Percentiles rank a stretch among this genome's conserved stretches.
Evolutionary conservation across 2,329 filamentous ascomycete species (phyloP).

Genomic region (Cladosporium velox): DNA sequence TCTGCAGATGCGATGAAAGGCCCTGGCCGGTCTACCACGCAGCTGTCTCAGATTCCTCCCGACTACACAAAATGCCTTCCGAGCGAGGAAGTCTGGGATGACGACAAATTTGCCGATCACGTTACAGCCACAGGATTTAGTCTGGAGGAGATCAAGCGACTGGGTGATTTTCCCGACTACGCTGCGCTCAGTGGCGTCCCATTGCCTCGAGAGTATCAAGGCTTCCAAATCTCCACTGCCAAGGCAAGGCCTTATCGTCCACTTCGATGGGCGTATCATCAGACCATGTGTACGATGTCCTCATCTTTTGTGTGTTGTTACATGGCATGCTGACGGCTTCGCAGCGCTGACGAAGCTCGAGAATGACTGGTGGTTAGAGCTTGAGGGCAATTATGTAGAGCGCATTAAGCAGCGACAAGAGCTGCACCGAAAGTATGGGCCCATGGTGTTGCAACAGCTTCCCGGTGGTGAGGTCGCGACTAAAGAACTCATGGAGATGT

Average conservation of each 20-base stretch:
- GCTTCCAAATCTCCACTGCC: constrained; percentile 70
- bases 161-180: constrained; percentile 81
- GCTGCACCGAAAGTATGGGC: constrained; percentile 65
- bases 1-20: constrained; percentile 27
- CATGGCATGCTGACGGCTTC: constrained; percentile 20
- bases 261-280: constrained; percentile 81
- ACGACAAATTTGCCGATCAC: constrained; percentile 25
- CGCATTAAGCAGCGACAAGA: constrained; percentile 69
- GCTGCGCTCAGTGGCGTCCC: constrained; percentile 73
- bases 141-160: constrained; percentile 64
- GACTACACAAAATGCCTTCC: constrained; percentile 30
- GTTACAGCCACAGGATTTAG: constrained; percentile 68
- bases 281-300: constrained; percentile 77
- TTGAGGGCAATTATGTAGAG: constrained; percentile 70
- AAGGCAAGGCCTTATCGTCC: constrained; percentile 75
- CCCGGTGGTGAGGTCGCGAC: constrained; percentile 77
- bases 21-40: constrained; percentile 32
- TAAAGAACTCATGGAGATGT: constrained; percentile 88
- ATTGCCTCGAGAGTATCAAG: constrained; percentile 61
- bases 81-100: constrained; percentile 28
- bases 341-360: constrained; percentile 76
- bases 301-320: not conserved
- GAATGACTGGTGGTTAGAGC: constrained; percentile 84
- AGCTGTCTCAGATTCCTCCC: constrained; percentile 29
- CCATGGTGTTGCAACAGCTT: constrained; percentile 64